Evolutionary conservation across 352 stramenopile species (phyloP).

Genomic region (Phytophthora pisi): DNA sequence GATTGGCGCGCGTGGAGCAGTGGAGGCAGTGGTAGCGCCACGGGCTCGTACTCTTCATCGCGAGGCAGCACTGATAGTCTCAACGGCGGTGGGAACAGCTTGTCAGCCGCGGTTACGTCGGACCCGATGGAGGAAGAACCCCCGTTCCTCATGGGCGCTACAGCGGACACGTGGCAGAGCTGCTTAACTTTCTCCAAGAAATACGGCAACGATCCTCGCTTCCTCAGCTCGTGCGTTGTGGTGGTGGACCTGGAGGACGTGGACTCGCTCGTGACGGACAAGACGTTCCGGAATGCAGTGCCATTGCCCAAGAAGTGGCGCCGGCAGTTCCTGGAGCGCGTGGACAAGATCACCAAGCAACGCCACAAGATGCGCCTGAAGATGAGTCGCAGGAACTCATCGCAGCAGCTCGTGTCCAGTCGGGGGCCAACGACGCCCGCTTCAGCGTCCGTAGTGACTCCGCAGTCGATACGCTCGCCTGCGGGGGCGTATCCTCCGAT

Average conservation of each 20-base stretch:
- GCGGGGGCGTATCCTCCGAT: constrained; percentile 31
- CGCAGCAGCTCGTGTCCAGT: constrained; percentile 35
- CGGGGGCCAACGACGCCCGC: constrained; percentile 47
- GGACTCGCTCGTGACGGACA: constrained; percentile 54
- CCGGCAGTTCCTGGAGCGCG: constrained; percentile 73
- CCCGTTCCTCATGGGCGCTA: constrained; percentile 71
- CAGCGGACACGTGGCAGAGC: constrained; percentile 71
- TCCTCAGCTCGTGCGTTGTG: constrained; percentile 64
- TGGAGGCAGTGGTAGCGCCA: constrained; percentile 29
- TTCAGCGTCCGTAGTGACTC: constrained; percentile 33
- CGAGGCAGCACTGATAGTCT: constrained; percentile 37
- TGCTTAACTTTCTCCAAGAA: constrained; percentile 57
- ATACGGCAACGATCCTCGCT: constrained; percentile 53
- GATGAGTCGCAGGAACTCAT: constrained; percentile 36
- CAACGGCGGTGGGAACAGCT: constrained; percentile 17
- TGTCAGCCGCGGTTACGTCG: neutral
- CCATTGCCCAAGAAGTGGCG: constrained; percentile 76
- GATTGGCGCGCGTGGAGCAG: constrained; percentile 70
- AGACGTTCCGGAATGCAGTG: constrained; percentile 60
- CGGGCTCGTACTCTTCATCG: constrained; percentile 31
- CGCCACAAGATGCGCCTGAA: constrained; percentile 69
- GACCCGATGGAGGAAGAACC: constrained; percentile 47
- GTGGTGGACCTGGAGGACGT: constrained; percentile 74
- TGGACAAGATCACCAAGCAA: constrained; percentile 72
- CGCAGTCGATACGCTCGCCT: constrained; percentile 41